A percentile compares a stretch with the other conserved stretches of the same genome.
These are phyloP conservation scores for Pseudogymnoascus sp. DNA, from an alignment of 2,329 filamentous ascomycete species.

Conservation along the genomic window DNA sequence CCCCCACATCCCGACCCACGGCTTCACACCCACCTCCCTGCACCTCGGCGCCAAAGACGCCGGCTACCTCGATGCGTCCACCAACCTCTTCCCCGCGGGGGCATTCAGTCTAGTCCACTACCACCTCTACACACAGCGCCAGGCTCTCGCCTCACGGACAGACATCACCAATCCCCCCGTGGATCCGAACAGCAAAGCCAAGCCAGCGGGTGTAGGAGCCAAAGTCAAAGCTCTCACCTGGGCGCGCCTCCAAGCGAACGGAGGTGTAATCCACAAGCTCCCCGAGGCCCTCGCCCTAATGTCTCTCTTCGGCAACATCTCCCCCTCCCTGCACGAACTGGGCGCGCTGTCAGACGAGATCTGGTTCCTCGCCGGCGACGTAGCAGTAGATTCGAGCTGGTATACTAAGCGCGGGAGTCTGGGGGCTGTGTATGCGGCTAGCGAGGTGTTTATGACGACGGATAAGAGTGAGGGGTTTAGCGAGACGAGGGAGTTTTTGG, in stretches of 20 bases:
- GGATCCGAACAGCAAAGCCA: conserved; percentile 25
- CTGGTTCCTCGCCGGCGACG: conserved; percentile 77
- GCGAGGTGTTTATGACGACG: conserved; percentile 91
- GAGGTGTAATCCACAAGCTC: conserved; percentile 28
- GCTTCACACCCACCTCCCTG: conserved; percentile 71
- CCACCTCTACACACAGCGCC: conserved; percentile 62
- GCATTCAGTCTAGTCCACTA: conserved; percentile 76
- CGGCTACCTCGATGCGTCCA: conserved; percentile 79
- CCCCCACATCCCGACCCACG: conserved; percentile 67
- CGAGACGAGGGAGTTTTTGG: conserved; percentile 75
- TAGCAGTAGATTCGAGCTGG: conserved; percentile 77
- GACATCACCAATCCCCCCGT: conserved; percentile 32
- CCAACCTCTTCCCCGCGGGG: conserved; percentile 72
- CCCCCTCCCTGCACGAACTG: conserved; percentile 70
- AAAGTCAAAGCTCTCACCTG: conserved; percentile 68
- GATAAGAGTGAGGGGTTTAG: conserved; percentile 66
- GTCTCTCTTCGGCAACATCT: conserved; percentile 74
- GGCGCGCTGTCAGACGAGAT: conserved; percentile 85
- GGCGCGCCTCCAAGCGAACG: conserved; percentile 70
- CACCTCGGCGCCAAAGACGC: conserved; percentile 73
- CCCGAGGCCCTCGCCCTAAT: conserved; percentile 77
- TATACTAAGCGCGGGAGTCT: conserved; percentile 66
- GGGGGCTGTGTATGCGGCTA: conserved; percentile 63
- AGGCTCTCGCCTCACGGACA: conserved; percentile 39
- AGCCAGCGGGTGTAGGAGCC: conserved; percentile 41